Evolutionary conservation across 352 stramenopile genomes (phyloP).

Genomic region (Pythium volutum): DNA sequence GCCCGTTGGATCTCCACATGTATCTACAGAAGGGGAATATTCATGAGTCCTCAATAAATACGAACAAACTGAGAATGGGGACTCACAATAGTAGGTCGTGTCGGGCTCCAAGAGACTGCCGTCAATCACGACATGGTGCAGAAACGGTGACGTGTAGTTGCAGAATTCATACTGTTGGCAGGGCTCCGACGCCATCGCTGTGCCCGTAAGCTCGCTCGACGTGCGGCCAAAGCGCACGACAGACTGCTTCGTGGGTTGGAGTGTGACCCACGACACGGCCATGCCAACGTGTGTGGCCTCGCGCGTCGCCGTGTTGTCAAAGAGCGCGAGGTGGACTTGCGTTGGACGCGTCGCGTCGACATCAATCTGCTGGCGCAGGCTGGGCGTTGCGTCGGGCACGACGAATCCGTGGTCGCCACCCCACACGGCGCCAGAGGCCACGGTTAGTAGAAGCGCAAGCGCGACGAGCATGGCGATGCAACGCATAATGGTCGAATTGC

Average conservation of each 20-base stretch:
- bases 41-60: too few relatives aligned
- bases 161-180: conserved; percentile 74
- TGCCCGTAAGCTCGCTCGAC: conserved; percentile 24
- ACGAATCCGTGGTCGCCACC: background rate
- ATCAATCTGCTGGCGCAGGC: conserved; percentile 11
- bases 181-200: conserved; percentile 27
- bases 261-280: conserved; percentile 58
- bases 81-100: conserved; percentile 76
- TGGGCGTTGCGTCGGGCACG: background rate
- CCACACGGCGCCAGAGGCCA: conserved; percentile 15
- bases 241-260: conserved; percentile 37
- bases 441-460: conserved; percentile 10
- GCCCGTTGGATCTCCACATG: conserved; percentile 49
- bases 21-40: conserved; percentile 31
- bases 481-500: conserved; percentile 7
- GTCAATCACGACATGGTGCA: conserved; percentile 71
- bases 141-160: conserved; percentile 68
- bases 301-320: conserved; percentile 16
- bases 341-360: conserved; percentile 26
- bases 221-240: conserved; percentile 46
- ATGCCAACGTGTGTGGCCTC: conserved; percentile 30
- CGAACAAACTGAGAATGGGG: background rate
- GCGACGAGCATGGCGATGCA: conserved; percentile 6
- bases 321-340: conserved; percentile 51
- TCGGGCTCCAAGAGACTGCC: conserved; percentile 40